Evolutionary conservation across 2,329 filamentous ascomycete species (phyloP).

Genomic region (Aureobasidium sp.): DNA sequence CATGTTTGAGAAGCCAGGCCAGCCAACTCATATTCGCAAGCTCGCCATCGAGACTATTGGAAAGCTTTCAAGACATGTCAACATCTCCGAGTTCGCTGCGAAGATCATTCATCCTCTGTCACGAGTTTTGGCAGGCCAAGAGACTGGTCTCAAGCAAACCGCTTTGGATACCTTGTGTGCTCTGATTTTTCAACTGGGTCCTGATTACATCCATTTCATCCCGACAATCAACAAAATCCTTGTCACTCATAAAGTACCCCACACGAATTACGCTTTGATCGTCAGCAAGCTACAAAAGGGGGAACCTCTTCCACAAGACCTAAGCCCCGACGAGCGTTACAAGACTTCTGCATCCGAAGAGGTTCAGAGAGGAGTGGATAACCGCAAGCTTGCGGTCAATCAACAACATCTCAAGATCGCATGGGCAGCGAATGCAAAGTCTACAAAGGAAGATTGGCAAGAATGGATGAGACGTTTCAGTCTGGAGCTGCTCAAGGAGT

Average conservation of each 20-base stretch:
- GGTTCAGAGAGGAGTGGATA: conserved; percentile 75
- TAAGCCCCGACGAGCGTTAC: conserved; percentile 80
- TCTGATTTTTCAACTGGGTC: conserved; percentile 89
- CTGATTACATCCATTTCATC: conserved; percentile 91
- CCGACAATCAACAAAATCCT: conserved; percentile 85
- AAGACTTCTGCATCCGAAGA: conserved; percentile 60
- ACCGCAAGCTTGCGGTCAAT: conserved; percentile 94
- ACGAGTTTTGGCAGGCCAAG: conserved; percentile 67
- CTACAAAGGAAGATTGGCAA: conserved; percentile 97
- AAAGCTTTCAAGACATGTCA: conserved; percentile 90
- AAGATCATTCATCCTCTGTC: conserved; percentile 93
- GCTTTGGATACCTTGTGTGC: conserved; percentile 92
- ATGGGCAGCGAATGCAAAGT: conserved; percentile 95
- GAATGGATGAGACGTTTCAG: conserved; percentile 98
- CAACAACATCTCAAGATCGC: conserved; percentile 94
- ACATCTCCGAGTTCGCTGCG: conserved; percentile 92
- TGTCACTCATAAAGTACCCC: conserved; percentile 70
- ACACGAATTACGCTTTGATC: conserved; percentile 90
- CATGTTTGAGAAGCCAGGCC: conserved; percentile 83
- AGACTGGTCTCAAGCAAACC: conserved; percentile 66
- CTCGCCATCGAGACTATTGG: conserved; percentile 91
- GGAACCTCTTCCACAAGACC: conserved; percentile 87
- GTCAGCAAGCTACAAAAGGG: conserved; percentile 91
- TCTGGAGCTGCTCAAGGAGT: conserved; percentile 89
- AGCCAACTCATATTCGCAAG: conserved; percentile 72